These are phyloP conservation scores for Xerocomus spinulosus DNA, from an alignment of 768 basidiomycete genomes.

Conservation along the genomic window DNA sequence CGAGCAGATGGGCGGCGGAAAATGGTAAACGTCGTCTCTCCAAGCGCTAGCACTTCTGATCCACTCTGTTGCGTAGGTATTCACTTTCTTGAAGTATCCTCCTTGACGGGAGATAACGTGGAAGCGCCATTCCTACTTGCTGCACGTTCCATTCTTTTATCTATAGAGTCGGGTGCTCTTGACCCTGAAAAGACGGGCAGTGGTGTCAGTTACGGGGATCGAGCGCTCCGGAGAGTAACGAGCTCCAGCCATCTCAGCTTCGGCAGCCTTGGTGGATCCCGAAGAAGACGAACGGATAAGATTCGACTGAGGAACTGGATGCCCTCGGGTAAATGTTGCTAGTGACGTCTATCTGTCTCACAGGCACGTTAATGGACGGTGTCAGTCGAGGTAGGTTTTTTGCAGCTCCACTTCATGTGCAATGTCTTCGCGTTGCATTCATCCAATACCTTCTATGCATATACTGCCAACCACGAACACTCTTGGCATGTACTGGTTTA, in stretches of 20 bases:
- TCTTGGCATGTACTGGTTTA: constrained; percentile 9
- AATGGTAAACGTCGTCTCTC: constrained; percentile 56
- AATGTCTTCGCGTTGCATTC: constrained; percentile 9
- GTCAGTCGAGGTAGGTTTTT: constrained; percentile 14
- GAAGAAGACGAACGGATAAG: constrained; percentile 54
- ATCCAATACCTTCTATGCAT: constrained; percentile 24
- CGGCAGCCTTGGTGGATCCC: constrained; percentile 70
- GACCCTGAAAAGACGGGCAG: constrained; percentile 94
- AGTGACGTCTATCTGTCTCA: constrained; percentile 16
- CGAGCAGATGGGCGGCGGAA: constrained; percentile 92
- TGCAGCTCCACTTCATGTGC: constrained; percentile 2
- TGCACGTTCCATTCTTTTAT: constrained; percentile 81
- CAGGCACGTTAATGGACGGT: neutral
- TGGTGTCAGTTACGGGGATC: constrained; percentile 95
- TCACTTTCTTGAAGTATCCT: constrained; percentile 92
- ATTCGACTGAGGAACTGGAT: constrained; percentile 60
- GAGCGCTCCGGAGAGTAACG: constrained; percentile 85
- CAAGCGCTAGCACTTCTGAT: neutral
- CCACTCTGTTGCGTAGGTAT: constrained; percentile 52
- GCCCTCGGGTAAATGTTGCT: constrained; percentile 65
- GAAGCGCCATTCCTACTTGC: constrained; percentile 89
- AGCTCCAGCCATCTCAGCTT: constrained; percentile 88
- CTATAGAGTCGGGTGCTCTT: constrained; percentile 85
- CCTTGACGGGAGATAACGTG: constrained; percentile 87
- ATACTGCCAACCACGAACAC: constrained; percentile 16